Base-by-base conservation (phyloP, 768 basidiomycete species). In the Boletus pseudopeckii region DNA sequence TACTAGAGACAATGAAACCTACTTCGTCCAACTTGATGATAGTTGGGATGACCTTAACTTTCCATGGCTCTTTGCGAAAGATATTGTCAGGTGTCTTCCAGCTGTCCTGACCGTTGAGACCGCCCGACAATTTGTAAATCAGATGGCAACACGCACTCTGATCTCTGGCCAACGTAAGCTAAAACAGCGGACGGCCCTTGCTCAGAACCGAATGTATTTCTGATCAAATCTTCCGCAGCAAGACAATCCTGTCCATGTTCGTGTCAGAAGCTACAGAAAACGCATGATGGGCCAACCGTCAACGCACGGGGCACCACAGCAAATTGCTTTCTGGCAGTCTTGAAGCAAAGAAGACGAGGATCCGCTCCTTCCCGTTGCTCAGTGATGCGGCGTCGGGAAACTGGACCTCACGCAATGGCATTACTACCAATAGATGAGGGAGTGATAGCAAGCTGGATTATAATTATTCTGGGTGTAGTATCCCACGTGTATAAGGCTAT, bases 331-430 rank as follows among this genome's bases (percentile, higher is more conserved):
- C 86, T 53, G 80, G 75, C 2, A 82, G 77, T 46, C 83, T 73
- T 18, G 85, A 88, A 10, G 88, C 79, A 56, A 84, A 89, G 66
- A 90, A 88, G n/a, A 91, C 71, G 26, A 89, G 50, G 54, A 77
- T 88, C 15, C 73, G 63, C 39, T 83, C 81, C n/a, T 75, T 69
- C 10, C 72, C 74, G 30, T 71, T 64, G 51, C 68, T 58, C 20
- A 82, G 70, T 3, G 74, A 69, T 26, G 54, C 49, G 28, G 71
- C 69, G 39, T 78, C 72, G 20, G 72, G 66, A 48, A 70, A 69
- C 41, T 65, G 62, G 30, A 71, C 60, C 56, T 73, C 67, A 50
- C 74, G 74, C 24, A 86, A 64, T 48, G 85, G 81, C 84, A 87
- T 86, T 20, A n/a, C n/a, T n/a, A n/a, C n/a, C n/a, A n/a, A n/a